Evolutionary conservation across 2,329 filamentous ascomycete genomes (phyloP).

Genomic region (Trichoderma oligosporum): DNA sequence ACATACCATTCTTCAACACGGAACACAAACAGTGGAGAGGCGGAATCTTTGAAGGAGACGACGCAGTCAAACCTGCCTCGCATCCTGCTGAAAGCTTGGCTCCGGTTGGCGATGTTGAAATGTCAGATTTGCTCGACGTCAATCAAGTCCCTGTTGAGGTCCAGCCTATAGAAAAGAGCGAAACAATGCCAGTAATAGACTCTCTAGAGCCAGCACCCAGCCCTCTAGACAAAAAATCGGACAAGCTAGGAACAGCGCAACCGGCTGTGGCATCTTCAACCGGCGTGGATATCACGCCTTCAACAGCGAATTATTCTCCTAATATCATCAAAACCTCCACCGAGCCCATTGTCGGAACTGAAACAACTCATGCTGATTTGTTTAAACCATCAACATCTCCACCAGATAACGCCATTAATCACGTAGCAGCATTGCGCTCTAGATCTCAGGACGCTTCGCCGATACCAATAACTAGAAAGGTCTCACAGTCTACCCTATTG

Average conservation of each 20-base stretch:
- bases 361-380: slow-evolving; percentile 63
- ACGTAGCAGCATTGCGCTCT: slow-evolving; percentile 66
- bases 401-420: slow-evolving; percentile 57
- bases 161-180: slow-evolving; percentile 53
- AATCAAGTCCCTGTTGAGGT: slow-evolving; percentile 38
- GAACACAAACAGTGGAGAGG: slow-evolving; percentile 74
- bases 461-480: slow-evolving; percentile 39
- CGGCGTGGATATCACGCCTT: slow-evolving; percentile 45
- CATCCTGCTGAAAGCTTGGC: not conserved
- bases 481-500: slow-evolving; percentile 27
- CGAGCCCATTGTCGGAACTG: slow-evolving; percentile 63
- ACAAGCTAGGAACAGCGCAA: slow-evolving; percentile 34
- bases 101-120: slow-evolving; percentile 44
- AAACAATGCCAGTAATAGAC: slow-evolving; percentile 47
- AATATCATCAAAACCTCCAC: slow-evolving; percentile 46
- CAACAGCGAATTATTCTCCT: slow-evolving; percentile 34
- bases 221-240: slow-evolving; percentile 50
- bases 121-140: slow-evolving; percentile 44
- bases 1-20: slow-evolving; percentile 85
- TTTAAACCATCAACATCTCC: slow-evolving; percentile 54
- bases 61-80: slow-evolving; percentile 6
- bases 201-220: slow-evolving; percentile 34
- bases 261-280: slow-evolving; percentile 44
- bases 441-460: slow-evolving; percentile 56
- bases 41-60: slow-evolving; percentile 64